phyloP scores from a whole-genome alignment of 2,329 filamentous ascomycete genomes.

The Apiospora kogelbergensis region DNA sequence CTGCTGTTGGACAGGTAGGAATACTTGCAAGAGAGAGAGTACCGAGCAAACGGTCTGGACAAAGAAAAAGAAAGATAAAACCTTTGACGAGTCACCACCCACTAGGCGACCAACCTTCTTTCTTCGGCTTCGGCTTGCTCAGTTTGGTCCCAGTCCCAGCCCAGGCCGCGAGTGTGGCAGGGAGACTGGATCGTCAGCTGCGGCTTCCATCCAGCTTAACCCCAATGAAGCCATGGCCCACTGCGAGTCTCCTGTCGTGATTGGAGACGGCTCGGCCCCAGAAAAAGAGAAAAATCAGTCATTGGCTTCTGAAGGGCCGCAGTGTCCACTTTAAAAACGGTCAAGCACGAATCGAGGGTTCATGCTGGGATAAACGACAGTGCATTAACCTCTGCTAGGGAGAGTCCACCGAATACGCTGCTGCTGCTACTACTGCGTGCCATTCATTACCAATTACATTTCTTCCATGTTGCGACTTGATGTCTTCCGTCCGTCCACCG shows the following conservation, averaged over 20 bases:
- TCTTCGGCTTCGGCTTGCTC: not conserved
- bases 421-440: not conserved
- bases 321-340: too few species aligned
- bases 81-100: not conserved
- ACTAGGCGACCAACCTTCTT: not conserved
- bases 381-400: not conserved
- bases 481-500: too few species aligned
- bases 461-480: too few species aligned
- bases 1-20: not conserved
- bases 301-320: too few species aligned
- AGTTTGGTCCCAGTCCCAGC: not conserved
- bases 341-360: too few species aligned
- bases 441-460: too few species aligned
- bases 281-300: not conserved
- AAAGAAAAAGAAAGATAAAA: not conserved
- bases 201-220: not conserved
- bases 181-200: conserved; percentile 1
- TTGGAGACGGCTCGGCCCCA: too few species aligned
- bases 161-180: not conserved
- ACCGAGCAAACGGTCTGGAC: not conserved
- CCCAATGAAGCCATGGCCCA: not conserved
- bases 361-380: not conserved
- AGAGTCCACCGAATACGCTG: not conserved
- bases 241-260: not conserved
- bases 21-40: not conserved